Base-by-base conservation (phyloP, 305 asterid genomes). In the Solanum hybrid region DNA sequence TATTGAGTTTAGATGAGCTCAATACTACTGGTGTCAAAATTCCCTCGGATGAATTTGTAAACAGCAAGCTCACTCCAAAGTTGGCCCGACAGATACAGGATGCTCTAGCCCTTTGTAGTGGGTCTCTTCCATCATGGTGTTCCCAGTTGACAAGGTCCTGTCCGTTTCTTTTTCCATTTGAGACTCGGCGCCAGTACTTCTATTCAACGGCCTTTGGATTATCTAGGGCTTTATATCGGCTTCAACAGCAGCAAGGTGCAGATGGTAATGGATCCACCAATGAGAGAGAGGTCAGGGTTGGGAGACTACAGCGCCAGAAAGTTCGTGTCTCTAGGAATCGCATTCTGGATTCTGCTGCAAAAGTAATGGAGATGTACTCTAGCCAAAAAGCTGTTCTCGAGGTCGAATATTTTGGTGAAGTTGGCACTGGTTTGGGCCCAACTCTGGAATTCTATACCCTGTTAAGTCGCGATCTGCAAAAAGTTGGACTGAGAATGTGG, bases 381-480 rank as follows among this genome's bases (percentile, higher is more conserved):
- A 96, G 98, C 93, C 98, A 98, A 93, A 98, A 96, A 90, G 98
- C 99, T 91, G 98, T 96, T 90, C 99, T 98, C 51, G 99, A 98
- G 93, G 99, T 98, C 89, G 99, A 98, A 91, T 98, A 98, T 95
- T 98, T 98, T 93, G 99, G 99, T 84, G 99, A 98, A 94, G 99
- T 98, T 90, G 99, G 99, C 86, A 96, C 98, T 29, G 99, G 99
- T 27, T 91, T 98, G 93, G 99, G 99, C 34, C 99, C 99, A 17
- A 98, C 99, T 37, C 94, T 98, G 69, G 99, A 97, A 94, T 98
- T 98, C 88, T 98, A 96, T 92, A 98, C 99, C 13, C 98, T 98
- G 37, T 88, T 98, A 86, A 98, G 99, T 92, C 99, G 94, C 6
- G 99, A 98, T 91, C 96, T 98, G 89, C 99, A 98, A 90, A 94